Evolutionary conservation across 495 filamentous ascomycete genomes (phyloP), one percentile per base, ranked within the genome.

Genomic region (Penicillium cinerascens): DNA sequence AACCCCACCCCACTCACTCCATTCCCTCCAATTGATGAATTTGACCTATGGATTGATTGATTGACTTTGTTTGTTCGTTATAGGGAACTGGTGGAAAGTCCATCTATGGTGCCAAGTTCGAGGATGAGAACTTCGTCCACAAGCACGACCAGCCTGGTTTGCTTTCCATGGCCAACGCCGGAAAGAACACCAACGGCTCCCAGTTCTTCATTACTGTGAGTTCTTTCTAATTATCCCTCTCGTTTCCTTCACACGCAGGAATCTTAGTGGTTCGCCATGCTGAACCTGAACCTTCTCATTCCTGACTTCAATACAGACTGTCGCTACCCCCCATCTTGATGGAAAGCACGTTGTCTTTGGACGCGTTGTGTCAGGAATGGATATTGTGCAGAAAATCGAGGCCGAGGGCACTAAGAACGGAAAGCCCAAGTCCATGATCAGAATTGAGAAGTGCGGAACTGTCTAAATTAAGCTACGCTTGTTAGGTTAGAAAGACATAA

Each of bases 311-410:
- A 10, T 33, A 33, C 11, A 33, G 29, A 33, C 29, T 33, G 84
- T 89, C 49, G 66, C 73, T 7, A 95, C 91, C 3, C 80, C 84
- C 18, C 89, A 93, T 70, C 80, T 95, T 10, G 87, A 95, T 66
- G 81, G 83, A 49, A 93, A 92, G 72, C 91, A 96, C 68, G 91
- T 95, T 36, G 91, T 96, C 39, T 96, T 95, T 63, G 91, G 91
- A n/a, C 51, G 54, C 11, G 56, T 54, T 40, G 27, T 43, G 5
- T 33, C 29, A 3, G 29, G 29, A 33, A 33, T 33, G 29, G 29
- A 33, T 13, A 15, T 33, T 33, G 29, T 33, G 29, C 11, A 10
- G 29, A 33, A 33, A 10, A 33, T 33, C 29, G 29, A 33, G 29
- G 29, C 29, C 1, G 29, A 33, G 29, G 29, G 29, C 10, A 33